A percentile compares a stretch with the other conserved stretches of the same genome.
These are phyloP conservation scores for Aspergillus spinulosporus DNA, from an alignment of 2,329 filamentous ascomycete genomes.

Conservation along the genomic window DNA sequence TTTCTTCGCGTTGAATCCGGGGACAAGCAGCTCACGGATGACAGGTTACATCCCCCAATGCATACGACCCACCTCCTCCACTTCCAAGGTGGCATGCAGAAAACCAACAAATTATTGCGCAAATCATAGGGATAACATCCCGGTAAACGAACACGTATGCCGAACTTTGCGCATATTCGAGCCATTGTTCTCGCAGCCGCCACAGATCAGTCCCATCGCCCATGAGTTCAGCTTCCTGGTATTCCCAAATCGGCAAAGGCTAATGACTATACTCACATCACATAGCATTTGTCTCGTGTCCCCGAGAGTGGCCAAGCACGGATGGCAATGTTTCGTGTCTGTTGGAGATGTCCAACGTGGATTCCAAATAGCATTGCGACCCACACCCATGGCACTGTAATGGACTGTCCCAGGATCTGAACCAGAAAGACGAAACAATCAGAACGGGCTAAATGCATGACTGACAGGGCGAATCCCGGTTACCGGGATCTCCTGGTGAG, in stretches of 20 bases:
- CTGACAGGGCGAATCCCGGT: conserved; percentile 25
- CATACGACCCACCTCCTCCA: conserved; percentile 14
- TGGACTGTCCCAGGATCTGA: conserved; percentile 4
- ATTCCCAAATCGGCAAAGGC: not conserved
- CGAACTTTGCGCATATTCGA: conserved; percentile 8
- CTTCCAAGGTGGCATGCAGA: conserved; percentile 1
- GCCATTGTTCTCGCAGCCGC: conserved; percentile 4
- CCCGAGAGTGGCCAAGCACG: conserved; percentile 8
- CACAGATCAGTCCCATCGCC: not conserved
- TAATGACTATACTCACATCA: conserved; percentile 10
- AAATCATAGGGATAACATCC: not conserved
- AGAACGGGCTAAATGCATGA: conserved; percentile 19
- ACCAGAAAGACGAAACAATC: conserved; percentile 18
- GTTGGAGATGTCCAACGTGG: conserved; percentile 19
- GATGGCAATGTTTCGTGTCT: conserved; percentile 13
- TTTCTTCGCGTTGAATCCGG: conserved; percentile 15
- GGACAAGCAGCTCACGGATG: conserved; percentile 15
- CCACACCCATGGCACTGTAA: conserved; percentile 1
- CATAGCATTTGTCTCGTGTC: conserved; percentile 6
- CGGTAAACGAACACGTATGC: conserved; percentile 2
- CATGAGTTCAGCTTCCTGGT: not conserved
- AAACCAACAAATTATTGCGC: conserved; percentile 8
- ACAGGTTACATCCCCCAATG: conserved; percentile 32
- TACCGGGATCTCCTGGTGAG: conserved; percentile 23
- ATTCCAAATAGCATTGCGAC: conserved; percentile 23